Evolutionary conservation across 768 basidiomycete genomes (phyloP), one percentile per base, ranked within the genome.

Genomic region (Naganishia randhawae): DNA sequence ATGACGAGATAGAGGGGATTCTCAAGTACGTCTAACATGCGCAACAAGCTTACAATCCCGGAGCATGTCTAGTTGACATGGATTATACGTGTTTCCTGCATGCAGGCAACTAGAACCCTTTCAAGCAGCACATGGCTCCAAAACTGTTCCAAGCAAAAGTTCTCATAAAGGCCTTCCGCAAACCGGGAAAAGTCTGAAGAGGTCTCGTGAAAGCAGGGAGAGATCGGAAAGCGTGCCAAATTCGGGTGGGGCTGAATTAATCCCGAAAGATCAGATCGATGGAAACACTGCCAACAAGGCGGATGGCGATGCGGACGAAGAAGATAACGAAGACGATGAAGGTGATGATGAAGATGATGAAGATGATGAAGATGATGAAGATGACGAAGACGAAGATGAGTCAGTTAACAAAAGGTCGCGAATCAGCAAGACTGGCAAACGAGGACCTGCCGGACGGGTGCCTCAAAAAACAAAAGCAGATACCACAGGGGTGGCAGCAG

Each of bases 1-100:
- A 92, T 78, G 86, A 86, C 22, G 86, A 87, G 71, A 86, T 92
- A 50, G 74, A 82, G 31, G 87, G 88, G 19, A 77, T 91, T 66
- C 85, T 88, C 69, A 85, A 86, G 73, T 89, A 89, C 78, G 88
- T 91, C 86, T 81, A 80, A 50, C 19, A 76, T 71, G 69, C 72
- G 72, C 77, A 74, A 73, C n/a, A 39, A 73, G 71, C 17, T 63
- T 51, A 19, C 70, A 71, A 16, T 73, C 74, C 52, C 35, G 65
- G n/a, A 48, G 72, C 71, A 13, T 37, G 14, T 39, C 37, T 39
- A 39, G 14, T 8, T 39, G 37, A 39, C n/a, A 39, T 39, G 37
- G 14, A 14, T 14, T 14, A 16, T 9, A 3, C 14, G 19, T 19
- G 25, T 22, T 22, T 33, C 39, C 4, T 27, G 10, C n/a, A 19